Base-by-base conservation (phyloP, 139 green algal species). In the Chlorella sp. region DNA sequence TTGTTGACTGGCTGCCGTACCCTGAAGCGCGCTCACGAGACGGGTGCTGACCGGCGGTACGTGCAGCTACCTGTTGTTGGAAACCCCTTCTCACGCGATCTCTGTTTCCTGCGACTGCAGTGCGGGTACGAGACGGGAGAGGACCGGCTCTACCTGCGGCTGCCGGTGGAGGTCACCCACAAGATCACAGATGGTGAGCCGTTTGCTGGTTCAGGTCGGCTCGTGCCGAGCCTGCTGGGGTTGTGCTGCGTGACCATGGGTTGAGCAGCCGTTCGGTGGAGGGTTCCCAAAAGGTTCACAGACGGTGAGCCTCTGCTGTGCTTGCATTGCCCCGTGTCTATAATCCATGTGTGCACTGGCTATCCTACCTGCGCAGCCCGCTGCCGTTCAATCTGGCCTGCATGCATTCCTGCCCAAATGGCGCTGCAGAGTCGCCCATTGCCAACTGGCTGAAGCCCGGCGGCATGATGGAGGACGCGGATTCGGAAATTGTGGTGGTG, bases 101-200 rank as follows among this genome's bases (percentile, higher is more conserved):
- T 24, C 70, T 51, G 34, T 36, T 51, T 14, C 70, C 36, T 62
- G 48, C 74, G 36, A 51, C 5, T 82, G 68, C 60, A 87, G 76
- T 88, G 83, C 70, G 90, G 90, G 2, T 93, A 93, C 56, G 73
- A 85, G 28, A 82, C 41, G 0, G 91, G 91, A 2, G 43, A 41
- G 34, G 91, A 94, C 84, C 58, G 88, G 20, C 81, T 92, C 60
- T 80, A 88, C 74, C 86, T 95, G 83, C 89, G 94, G 64, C 94
- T 96, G 76, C 94, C 94, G 0, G 76, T 90, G 19, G 86, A 90
- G 9, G 43, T 93, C 0, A 64, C 62, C 11, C 94, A 97, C 83
- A 90, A 93, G 58, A 93, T 97, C 64, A 86, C 76, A 40, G 75
- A 80, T 17, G 41, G 72, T 78, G 72, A 38, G 72, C 34, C 30